A percentile compares a stretch with the other conserved stretches of the same genome.
These are phyloP conservation scores for Paraleonurus japonicus DNA, from an alignment of 257 asterid species.

Conservation along the genomic window DNA sequence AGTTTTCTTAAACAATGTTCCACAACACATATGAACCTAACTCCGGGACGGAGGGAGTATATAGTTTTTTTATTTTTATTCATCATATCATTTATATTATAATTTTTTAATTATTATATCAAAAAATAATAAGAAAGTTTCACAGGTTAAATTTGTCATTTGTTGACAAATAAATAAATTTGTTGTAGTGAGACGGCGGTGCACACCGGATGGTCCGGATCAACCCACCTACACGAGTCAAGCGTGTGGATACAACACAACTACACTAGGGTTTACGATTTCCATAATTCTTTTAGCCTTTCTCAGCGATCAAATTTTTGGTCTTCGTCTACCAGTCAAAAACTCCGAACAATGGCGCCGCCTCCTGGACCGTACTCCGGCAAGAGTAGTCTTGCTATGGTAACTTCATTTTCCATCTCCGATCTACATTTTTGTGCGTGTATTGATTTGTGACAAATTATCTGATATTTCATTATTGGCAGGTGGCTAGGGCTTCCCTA, in stretches of 20 bases:
- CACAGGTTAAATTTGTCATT: too few relatives aligned
- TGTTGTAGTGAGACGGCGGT: neutral
- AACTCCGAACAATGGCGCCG: slow-evolving; percentile 40
- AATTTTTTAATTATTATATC: too few relatives aligned
- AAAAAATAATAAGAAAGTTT: too few relatives aligned
- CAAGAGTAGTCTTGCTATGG: slow-evolving; percentile 55
- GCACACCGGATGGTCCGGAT: neutral
- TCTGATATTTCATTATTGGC: slow-evolving; percentile 16
- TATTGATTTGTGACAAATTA: neutral
- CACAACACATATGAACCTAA: too few relatives aligned
- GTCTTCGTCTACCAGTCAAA: slow-evolving; percentile 4
- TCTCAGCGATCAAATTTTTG: neutral
- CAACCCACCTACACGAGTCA: neutral
- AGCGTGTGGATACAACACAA: neutral
- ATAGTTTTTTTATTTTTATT: too few relatives aligned
- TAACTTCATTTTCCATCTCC: slow-evolving; percentile 5
- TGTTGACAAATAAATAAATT: neutral
- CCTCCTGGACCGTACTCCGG: slow-evolving; percentile 63
- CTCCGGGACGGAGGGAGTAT: too few relatives aligned
- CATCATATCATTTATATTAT: too few relatives aligned
- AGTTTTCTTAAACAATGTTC: too few relatives aligned
- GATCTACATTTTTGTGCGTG: neutral
- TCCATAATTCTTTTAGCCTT: neutral
- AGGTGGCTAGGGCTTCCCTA: slow-evolving; percentile 63
- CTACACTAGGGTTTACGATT: slow-evolving; percentile 11